Evolutionary conservation across 176 grass and related monocot species (phyloP), one percentile per base, ranked within the genome.

Genomic region (Tillandsia leiboldiana): DNA sequence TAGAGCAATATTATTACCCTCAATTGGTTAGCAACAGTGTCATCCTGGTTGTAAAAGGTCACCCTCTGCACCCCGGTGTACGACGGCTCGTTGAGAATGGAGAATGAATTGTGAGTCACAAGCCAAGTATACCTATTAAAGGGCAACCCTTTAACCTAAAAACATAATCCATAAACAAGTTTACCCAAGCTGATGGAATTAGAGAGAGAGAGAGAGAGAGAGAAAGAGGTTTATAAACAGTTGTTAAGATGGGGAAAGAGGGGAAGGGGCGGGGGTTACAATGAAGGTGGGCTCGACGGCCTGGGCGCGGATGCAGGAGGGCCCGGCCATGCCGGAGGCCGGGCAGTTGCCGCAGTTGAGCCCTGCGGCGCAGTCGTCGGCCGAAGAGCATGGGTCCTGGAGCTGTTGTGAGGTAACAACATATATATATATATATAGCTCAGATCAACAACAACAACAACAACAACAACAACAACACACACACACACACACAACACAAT

Each of bases 41-140:
- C 93, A 65, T 97, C 93, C 83, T 97, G 93, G 77, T 97, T 97
- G 81, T 97, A 97, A 72, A 97, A 97, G 3, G 93, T 97, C 13
- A 92, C 71, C 64, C 93, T 86, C 73, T 92, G 83, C 4, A 92
- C 83, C 22, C 93, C 89, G 1, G 93, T 92, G 74, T 22, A 81
- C 11, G 89, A 90, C 10, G 89, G 93, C 77, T 90, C 89, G 10
- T 86, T 72, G n/a, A 90, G 74, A 48, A 92, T 97, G 75, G 93
- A 97, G 79, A 97, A 97, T 20, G 93, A 97, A 50, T 97, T 97
- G 73, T 97, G 93, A 49, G 93, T 97, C 33, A 92, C 93, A 17
- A 97, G 81, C 93, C 93, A 97, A 53, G 93, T 70, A 74, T 97
- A 97, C 47, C 76, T 80, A 79, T 92, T 92, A 51, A 92, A 97